Evolutionary conservation across 257 asterid genomes (phyloP).

Genomic region (Cruciata laevipes): DNA sequence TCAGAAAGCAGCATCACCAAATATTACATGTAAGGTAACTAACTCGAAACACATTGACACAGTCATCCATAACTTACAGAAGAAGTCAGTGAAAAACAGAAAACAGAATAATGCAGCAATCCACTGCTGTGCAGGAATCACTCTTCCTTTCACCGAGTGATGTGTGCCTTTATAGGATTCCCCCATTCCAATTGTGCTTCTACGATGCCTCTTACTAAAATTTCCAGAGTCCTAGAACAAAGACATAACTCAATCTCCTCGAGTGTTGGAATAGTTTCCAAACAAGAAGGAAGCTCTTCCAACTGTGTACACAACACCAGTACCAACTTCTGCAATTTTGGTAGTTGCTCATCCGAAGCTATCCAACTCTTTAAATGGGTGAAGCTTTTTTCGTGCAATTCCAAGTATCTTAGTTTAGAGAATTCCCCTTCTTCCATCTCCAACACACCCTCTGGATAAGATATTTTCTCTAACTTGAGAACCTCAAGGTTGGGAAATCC

Average conservation of each 20-base stretch:
- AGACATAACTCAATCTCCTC: not conserved
- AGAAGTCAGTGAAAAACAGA: not conserved
- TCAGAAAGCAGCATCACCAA: no score
- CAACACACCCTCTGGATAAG: slow-evolving; percentile 2
- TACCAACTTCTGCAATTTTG: not conserved
- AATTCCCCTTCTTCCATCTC: slow-evolving; percentile 2
- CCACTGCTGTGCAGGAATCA: not conserved
- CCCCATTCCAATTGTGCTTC: not conserved
- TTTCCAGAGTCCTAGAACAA: not conserved
- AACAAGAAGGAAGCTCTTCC: not conserved
- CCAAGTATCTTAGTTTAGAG: not conserved
- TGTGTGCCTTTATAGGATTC: not conserved
- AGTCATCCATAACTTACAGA: no score
- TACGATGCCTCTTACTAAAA: not conserved
- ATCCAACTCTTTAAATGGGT: not conserved
- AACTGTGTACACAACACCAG: not conserved
- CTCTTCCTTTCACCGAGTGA: not conserved
- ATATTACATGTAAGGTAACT: no score
- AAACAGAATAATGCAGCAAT: not conserved
- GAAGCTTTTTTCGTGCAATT: not conserved
- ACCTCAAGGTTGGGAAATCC: not conserved
- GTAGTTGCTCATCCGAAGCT: not conserved
- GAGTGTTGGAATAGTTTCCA: not conserved
- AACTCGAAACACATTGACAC: no score
- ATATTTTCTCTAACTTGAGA: not conserved